A percentile compares a stretch with the other conserved stretches of the same genome.
Evolutionary conservation across 2,329 filamentous ascomycete species (phyloP).

Genomic region (Ceratocystis papillata): DNA sequence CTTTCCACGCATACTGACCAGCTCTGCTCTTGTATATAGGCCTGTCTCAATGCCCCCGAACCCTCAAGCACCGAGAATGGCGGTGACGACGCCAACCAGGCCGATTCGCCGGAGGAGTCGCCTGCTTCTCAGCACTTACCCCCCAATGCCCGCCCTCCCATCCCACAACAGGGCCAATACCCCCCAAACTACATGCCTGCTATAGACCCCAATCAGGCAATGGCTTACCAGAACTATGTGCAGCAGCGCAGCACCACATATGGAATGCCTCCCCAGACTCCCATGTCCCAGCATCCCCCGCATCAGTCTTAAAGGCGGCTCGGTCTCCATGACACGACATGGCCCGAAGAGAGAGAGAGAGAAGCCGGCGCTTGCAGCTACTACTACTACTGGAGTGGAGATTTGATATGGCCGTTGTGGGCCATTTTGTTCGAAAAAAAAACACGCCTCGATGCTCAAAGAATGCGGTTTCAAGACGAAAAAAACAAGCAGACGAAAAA

Average conservation of each 20-base stretch:
- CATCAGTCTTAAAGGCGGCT: conserved; percentile 56
- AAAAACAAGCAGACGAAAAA: neutral
- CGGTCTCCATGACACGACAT: no score
- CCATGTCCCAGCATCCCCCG: conserved; percentile 72
- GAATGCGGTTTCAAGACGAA: neutral
- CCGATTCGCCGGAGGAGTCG: conserved; percentile 87
- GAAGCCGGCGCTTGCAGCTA: neutral
- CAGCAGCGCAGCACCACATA: conserved; percentile 61
- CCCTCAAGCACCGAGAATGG: conserved; percentile 64
- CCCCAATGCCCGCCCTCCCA: conserved; percentile 32
- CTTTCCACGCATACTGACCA: neutral
- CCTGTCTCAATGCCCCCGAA: conserved; percentile 92
- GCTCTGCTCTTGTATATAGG: conserved; percentile 43
- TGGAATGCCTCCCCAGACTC: conserved; percentile 63
- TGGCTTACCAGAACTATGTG: conserved; percentile 76
- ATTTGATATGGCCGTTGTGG: neutral
- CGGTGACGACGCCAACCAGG: conserved; percentile 62
- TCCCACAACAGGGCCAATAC: conserved; percentile 43
- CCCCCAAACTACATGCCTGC: conserved; percentile 55
- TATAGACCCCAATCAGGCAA: conserved; percentile 48
- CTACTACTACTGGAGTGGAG: neutral
- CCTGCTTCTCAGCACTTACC: conserved; percentile 59
- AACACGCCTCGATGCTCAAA: neutral
- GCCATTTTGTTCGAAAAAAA: neutral
- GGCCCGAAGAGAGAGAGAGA: neutral